Base-by-base conservation (phyloP, 2,329 filamentous ascomycete genomes). In the Graphilbum fragrans region DNA sequence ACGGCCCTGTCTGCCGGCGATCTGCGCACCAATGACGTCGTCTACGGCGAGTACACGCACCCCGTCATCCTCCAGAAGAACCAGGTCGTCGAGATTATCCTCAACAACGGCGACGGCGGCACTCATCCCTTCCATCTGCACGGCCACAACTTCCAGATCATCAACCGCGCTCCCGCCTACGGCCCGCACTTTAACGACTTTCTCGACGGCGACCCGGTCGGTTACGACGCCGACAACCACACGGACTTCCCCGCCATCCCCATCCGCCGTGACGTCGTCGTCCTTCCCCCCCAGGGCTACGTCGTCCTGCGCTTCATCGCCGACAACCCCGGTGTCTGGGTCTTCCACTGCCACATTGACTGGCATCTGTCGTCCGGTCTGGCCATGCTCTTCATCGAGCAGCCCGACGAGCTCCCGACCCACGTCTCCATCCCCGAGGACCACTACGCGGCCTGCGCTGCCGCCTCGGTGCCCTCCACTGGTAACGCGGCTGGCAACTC, bases 321-420 rank as follows among this genome's bases (percentile, higher is more conserved):
- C 2, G 69, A 83, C 52, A 84, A 84, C 49, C 76, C 80, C 11
- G 79, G 78, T 49, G 52, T 57, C 45, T 63, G 58, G 57, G 37
- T 82, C 4, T 83, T 87, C 62, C 83, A 87, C 59, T 88, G 83
- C 59, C 84, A 90, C 55, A 80, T 88, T 41, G 81, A 85, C 54
- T 90, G 81, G 81, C 82, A 86, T 54, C 65, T 84, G 43, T 62
- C 70, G 1, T 76, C 75, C 3, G 82, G 82, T n/a, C 65, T 86
- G 3, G 64, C 76, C 4, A 71, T 77, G 20, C 77, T 75, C 1
- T 71, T 85, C 48, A 58, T 82, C 46, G 79, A 82, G 57, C 71
- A 74, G 0, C 79, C 78, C 0, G 54, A 69, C 4, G 68, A 75
- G 17, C 54, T 92, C 0, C 82, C 87, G 52, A 58, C 71, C 45